phyloP scores from a whole-genome alignment of 163 green algal genomes.

The Coccomyxa subellipsoidea region DNA sequence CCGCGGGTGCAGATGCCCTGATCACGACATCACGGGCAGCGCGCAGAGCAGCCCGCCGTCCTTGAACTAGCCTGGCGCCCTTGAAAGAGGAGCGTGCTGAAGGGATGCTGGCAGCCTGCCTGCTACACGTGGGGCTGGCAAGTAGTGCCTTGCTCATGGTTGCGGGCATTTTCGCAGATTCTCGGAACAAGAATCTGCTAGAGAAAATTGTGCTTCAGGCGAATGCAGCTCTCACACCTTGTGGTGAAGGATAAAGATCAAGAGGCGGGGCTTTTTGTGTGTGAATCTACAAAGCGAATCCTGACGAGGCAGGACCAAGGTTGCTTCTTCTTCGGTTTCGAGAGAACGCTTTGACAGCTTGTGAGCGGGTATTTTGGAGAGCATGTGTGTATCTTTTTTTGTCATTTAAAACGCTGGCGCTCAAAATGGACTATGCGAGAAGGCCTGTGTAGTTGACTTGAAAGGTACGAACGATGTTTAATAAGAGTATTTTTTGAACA shows the following conservation, averaged over 20 bases:
- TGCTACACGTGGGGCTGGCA: neutral
- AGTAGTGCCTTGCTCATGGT: neutral
- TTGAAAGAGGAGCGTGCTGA: neutral
- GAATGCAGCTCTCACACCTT: neutral
- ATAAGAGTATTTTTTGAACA: too few species aligned
- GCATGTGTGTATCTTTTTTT: too few species aligned
- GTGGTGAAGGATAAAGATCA: neutral
- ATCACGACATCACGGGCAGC: neutral
- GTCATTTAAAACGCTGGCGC: too few species aligned
- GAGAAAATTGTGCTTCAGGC: neutral
- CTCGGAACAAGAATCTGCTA: neutral
- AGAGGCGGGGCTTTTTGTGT: neutral
- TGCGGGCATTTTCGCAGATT: neutral
- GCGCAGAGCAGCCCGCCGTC: neutral
- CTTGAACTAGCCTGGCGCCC: slow-evolving; percentile 1
- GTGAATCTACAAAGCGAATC: too few species aligned
- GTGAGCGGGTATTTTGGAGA: too few species aligned
- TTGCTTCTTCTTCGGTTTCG: neutral
- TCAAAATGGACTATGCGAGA: too few species aligned
- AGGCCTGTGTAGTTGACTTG: too few species aligned
- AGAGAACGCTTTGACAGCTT: too few species aligned
- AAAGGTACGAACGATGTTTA: too few species aligned
- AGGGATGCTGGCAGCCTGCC: neutral
- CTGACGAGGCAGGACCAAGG: too few species aligned
- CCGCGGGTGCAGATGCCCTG: neutral